Evolutionary conservation across 768 basidiomycete genomes (phyloP).

Genomic region (Paxillus rubicundulus): DNA sequence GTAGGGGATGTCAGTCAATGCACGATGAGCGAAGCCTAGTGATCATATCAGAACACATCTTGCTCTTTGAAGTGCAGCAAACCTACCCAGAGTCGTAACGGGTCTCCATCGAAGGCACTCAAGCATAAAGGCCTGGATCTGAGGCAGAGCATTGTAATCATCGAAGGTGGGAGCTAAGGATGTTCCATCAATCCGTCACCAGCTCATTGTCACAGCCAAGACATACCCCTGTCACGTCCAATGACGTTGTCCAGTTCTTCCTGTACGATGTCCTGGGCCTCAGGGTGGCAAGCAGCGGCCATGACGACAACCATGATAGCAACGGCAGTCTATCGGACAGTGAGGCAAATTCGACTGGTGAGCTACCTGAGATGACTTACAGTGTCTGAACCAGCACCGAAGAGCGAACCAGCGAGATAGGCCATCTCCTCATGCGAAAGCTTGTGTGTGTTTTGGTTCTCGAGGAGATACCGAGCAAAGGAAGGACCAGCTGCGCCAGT

Average conservation of each 20-base stretch:
- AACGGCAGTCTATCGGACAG: constrained; percentile 42
- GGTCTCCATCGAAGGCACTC: constrained; percentile 45
- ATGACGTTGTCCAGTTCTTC: constrained; percentile 53
- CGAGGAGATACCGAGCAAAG: constrained; percentile 58
- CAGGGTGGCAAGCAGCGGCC: constrained; percentile 55
- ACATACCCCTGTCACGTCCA: constrained; percentile 39
- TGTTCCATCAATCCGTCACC: neutral
- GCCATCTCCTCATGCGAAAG: constrained; percentile 57
- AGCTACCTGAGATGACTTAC: constrained; percentile 20
- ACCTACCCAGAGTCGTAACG: constrained; percentile 32
- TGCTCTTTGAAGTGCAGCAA: neutral
- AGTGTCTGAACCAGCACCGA: constrained; percentile 66
- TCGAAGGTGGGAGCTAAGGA: constrained; percentile 39
- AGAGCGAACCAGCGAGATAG: constrained; percentile 63
- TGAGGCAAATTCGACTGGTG: neutral
- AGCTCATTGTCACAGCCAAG: neutral
- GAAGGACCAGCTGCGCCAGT: constrained; percentile 32
- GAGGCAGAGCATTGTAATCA: constrained; percentile 36
- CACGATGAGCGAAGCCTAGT: constrained; percentile 59
- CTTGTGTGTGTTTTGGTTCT: constrained; percentile 51
- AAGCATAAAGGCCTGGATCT: constrained; percentile 40
- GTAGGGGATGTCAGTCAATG: constrained; percentile 63
- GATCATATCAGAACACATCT: neutral
- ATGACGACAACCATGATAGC: constrained; percentile 56
- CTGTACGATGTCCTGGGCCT: constrained; percentile 49